Evolutionary conservation across 768 basidiomycete genomes (phyloP).

Genomic region (Aureoboletus auriporus): DNA sequence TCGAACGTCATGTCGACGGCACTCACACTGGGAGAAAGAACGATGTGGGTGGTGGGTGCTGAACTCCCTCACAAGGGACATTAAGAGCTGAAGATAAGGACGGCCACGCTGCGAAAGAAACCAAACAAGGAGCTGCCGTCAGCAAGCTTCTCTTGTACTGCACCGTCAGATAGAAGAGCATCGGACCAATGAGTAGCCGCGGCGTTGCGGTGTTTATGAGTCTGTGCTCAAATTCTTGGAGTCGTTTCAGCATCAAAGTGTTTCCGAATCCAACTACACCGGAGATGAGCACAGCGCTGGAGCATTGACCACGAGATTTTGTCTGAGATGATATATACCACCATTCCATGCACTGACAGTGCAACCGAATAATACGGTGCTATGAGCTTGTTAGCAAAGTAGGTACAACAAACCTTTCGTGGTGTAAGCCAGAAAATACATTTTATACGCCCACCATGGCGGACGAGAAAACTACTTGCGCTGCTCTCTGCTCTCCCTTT

Average conservation of each 20-base stretch:
- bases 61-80: conserved; percentile 15
- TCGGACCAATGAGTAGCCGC: conserved; percentile 23
- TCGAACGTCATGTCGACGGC: conserved; percentile 22
- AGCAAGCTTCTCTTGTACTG: conserved; percentile 22
- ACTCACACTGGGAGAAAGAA: conserved; percentile 11
- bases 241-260: conserved; percentile 26
- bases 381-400: conserved; percentile 23
- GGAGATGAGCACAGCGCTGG: conserved; percentile 23
- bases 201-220: conserved; percentile 28
- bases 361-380: conserved; percentile 18
- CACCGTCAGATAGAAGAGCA: conserved; percentile 26
- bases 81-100: conserved; percentile 31
- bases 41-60: conserved; percentile 5
- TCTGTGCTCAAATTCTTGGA: conserved; percentile 26
- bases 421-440: conserved; percentile 22
- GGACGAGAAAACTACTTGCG: conserved; percentile 22
- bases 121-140: conserved; percentile 26
- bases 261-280: conserved; percentile 19
- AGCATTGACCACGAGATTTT: conserved; percentile 18
- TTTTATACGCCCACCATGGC: conserved; percentile 18
- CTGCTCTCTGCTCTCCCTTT: conserved; percentile 22
- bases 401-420: conserved; percentile 28
- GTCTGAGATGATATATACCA: conserved; percentile 11
- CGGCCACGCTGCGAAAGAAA: conserved; percentile 19
- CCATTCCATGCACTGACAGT: conserved; percentile 19